Evolutionary conservation across 2,329 filamentous ascomycete genomes (phyloP), one percentile per base, ranked within the genome.

Genomic region (Grosmannia serpens): DNA sequence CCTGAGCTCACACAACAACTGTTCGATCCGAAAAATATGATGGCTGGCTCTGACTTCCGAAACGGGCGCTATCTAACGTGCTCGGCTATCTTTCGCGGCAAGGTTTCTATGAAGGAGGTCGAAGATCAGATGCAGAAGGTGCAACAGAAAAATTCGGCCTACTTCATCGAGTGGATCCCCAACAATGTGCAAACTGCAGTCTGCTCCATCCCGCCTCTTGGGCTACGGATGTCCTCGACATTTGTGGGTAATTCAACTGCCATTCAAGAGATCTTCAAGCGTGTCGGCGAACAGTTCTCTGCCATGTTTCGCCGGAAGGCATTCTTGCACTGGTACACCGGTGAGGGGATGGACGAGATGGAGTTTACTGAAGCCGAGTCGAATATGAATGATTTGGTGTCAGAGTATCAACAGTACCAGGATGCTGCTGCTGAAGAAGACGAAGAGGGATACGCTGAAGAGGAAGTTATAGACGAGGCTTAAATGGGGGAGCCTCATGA

Each of bases 1-100:
- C 92, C 94, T 60, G 94, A 99, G 83, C 85, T 99, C 75, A 97
- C 94, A 70, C 94, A 99, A 83, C 94, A 99, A 79, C 97, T 99
- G 91, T 99, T 95, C 83, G 94, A 99, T 82, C 92, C 94, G 71
- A 99, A 97, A 90, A 99, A 99, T 87, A 99, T 99, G 92, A 99
- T 99, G 94, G 94, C 94, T 79, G 94, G 94, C 65, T 95, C 91
- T 65, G 94, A 99, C 82, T 99, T 99, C 91, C 90, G 94, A 71
- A 99, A 97, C 77, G 94, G 94, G 76, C 94, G 94, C 71, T 99
- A 99, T 83, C 86, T 99, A 72, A 99, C 94, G 68, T 99, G 94
- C 87, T 97, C 88, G 75, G 91, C 94, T 74, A 96, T 99, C 79
- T 99, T 99, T 90, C 94, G 94, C 77, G 94, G 94, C 72, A 96